Percentiles rank a stretch among this genome's conserved stretches.
Evolutionary conservation across 805 yeast species (phyloP).

Genomic region (Debaryomyces maramus): DNA sequence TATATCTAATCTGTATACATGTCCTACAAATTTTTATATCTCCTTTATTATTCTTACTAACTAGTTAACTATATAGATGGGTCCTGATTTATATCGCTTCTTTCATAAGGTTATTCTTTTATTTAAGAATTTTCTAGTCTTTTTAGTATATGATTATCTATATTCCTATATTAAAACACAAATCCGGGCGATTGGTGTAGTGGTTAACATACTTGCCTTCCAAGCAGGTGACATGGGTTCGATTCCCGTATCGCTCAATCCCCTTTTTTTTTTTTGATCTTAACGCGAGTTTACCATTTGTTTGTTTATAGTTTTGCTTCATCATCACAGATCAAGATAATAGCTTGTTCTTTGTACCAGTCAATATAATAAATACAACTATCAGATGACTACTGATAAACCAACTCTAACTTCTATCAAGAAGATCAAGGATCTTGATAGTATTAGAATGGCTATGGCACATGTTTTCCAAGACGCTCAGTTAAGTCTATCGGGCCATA

Average conservation of each 20-base stretch:
- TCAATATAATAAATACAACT: background rate
- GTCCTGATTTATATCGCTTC: too few relatives aligned
- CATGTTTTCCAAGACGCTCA: conserved; percentile 83
- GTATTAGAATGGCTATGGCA: conserved; percentile 47
- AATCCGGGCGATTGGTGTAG: conserved; percentile 90
- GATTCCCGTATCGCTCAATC: conserved; percentile 91
- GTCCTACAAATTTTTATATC: too few relatives aligned
- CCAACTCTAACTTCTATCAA: conserved; percentile 19
- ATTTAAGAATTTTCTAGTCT: too few relatives aligned
- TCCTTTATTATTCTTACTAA: too few relatives aligned
- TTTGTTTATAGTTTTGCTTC: background rate
- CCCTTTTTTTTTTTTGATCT: conserved; percentile 25
- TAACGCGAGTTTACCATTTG: conserved; percentile 1
- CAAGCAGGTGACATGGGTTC: conserved; percentile 94
- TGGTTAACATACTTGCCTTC: conserved; percentile 92
- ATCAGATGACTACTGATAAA: conserved; percentile 5
- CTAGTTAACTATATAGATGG: too few relatives aligned
- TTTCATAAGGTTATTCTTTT: too few relatives aligned
- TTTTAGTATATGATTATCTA: too few relatives aligned
- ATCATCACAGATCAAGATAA: too few relatives aligned
- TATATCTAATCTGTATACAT: too few relatives aligned
- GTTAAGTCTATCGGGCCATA: conserved; percentile 67
- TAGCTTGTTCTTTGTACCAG: too few relatives aligned
- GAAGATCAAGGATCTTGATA: conserved; percentile 20
- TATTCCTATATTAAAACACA: too few relatives aligned